These are phyloP conservation scores for Colletotrichum siamense DNA, from an alignment of 2,329 filamentous ascomycete genomes.

Conservation along the genomic window DNA sequence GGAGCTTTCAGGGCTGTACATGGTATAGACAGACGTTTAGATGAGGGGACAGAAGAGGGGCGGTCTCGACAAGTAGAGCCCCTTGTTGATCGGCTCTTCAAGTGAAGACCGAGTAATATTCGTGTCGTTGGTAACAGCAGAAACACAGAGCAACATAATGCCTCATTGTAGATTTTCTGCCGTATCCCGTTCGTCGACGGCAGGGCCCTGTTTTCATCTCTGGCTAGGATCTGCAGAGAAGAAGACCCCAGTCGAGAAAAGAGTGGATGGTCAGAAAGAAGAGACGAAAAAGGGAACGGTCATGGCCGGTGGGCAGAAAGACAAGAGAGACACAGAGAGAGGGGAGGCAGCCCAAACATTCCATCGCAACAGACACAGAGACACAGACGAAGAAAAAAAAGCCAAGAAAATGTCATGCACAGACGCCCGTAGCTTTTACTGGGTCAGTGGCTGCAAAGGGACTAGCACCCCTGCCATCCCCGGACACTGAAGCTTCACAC, in stretches of 20 bases:
- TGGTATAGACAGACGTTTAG: background rate
- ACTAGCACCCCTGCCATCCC: slow-evolving; percentile 3
- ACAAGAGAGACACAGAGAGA: background rate
- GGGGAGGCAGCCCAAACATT: background rate
- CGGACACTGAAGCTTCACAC: background rate
- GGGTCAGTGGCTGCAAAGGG: background rate
- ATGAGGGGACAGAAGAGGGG: background rate
- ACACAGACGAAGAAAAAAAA: background rate
- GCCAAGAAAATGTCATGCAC: background rate
- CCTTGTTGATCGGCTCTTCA: background rate
- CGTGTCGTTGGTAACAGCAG: background rate
- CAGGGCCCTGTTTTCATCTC: background rate
- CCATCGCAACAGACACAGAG: background rate
- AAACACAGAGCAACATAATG: background rate
- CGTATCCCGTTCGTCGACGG: background rate
- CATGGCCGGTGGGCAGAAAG: background rate
- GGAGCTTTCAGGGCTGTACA: background rate
- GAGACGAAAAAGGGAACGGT: background rate
- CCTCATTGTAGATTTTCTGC: background rate
- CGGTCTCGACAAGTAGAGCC: background rate
- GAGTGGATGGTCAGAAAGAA: background rate
- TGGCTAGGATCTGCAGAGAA: background rate
- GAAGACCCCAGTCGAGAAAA: background rate
- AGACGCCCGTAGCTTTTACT: background rate
- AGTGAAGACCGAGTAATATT: background rate